phyloP scores from a whole-genome alignment of 306 rosid genomes.

The Potentilla sterilis region DNA sequence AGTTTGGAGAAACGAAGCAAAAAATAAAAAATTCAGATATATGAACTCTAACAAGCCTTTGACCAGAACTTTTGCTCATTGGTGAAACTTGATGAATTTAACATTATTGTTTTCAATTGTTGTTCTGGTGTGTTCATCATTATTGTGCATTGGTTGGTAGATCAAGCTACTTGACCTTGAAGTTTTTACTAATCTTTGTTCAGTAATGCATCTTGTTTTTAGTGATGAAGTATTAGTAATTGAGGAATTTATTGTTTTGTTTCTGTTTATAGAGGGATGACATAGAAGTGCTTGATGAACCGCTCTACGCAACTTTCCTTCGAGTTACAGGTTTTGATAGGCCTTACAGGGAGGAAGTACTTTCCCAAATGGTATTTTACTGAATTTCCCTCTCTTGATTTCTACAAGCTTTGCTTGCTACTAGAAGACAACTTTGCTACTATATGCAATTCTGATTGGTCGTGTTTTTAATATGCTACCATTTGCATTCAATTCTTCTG shows the following conservation, averaged over 20 bases:
- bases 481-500: not conserved
- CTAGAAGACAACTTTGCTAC: not conserved
- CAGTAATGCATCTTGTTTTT: not conserved
- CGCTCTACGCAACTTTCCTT: conserved; percentile 70
- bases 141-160: not conserved
- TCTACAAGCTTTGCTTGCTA: not conserved
- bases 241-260: conserved; percentile 5
- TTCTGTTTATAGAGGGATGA: conserved; percentile 58
- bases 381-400: not conserved
- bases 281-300: conserved; percentile 75
- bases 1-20: not conserved
- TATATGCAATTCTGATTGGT: not conserved
- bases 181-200: not conserved
- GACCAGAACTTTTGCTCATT: not conserved
- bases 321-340: conserved; percentile 59
- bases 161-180: not conserved
- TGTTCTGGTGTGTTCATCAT: not conserved
- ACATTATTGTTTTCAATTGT: not conserved
- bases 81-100: not conserved
- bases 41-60: not conserved
- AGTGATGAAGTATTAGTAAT: not conserved
- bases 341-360: conserved; percentile 68
- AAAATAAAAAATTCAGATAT: not conserved
- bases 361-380: conserved; percentile 55
- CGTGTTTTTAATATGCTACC: not conserved